Evolutionary conservation across 805 yeast species (phyloP).

Genomic region (Diddensiella santjacobensis): DNA sequence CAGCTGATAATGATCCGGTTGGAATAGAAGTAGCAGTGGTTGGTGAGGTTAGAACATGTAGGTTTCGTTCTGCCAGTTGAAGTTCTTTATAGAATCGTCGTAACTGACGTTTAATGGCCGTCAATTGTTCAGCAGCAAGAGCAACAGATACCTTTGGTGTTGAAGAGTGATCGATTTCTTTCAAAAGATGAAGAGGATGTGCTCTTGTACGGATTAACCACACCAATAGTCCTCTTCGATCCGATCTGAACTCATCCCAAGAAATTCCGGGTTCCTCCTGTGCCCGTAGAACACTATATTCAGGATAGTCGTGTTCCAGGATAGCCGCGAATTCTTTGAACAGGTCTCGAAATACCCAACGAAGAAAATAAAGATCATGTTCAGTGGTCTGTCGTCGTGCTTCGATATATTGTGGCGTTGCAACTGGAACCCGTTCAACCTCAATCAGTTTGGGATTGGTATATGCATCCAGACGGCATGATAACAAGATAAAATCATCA

Average conservation of each 20-base stretch:
- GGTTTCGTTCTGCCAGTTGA: conserved; percentile 9
- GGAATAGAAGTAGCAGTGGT: background rate
- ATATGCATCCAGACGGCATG: conserved; percentile 19
- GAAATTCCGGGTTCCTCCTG: conserved; percentile 25
- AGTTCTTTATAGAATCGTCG: conserved; percentile 13
- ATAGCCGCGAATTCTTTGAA: conserved; percentile 14
- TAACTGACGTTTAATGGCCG: conserved; percentile 8
- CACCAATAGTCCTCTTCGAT: conserved; percentile 18
- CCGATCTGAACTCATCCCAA: conserved; percentile 23
- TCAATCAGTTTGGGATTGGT: conserved; percentile 8
- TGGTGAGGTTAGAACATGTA: background rate
- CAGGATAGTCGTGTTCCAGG: conserved; percentile 13
- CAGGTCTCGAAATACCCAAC: conserved; percentile 23
- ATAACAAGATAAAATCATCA: conserved; percentile 13
- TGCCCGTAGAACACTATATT: conserved; percentile 18
- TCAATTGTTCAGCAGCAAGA: conserved; percentile 7
- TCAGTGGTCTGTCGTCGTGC: conserved; percentile 11
- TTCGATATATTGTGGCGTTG: conserved; percentile 15
- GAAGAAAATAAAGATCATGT: conserved; percentile 21
- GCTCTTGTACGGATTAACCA: conserved; percentile 16
- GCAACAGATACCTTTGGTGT: conserved; percentile 3
- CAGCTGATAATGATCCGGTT: background rate
- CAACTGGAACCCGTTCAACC: conserved; percentile 19
- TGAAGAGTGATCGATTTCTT: background rate
- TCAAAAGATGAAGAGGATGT: background rate